A percentile compares a stretch with the other conserved stretches of the same genome.
Evolutionary conservation across 306 rosid species (phyloP).

Genomic region (Glycine latifolia): DNA sequence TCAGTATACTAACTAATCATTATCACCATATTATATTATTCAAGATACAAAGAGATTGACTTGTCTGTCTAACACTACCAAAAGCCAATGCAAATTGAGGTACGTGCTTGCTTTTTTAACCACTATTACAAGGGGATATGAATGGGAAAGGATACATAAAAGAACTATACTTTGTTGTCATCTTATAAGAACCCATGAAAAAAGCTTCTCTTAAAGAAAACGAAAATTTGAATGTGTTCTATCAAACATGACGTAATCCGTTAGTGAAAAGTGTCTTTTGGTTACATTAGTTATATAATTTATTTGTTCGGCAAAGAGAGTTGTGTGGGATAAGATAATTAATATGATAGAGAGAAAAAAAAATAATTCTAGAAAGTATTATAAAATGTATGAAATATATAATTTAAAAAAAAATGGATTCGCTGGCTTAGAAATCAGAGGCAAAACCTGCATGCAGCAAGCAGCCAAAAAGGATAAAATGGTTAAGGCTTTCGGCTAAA

Average conservation of each 20-base stretch:
- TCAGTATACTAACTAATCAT: background rate
- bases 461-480: constrained; percentile 7
- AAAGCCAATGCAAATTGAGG: constrained; percentile 12
- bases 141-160: background rate
- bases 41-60: background rate
- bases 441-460: background rate
- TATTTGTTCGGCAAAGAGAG: background rate
- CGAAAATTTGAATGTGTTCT: constrained; percentile 24
- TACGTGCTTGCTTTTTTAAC: background rate
- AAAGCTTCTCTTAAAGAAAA: background rate
- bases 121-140: constrained; percentile 14
- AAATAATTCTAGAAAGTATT: background rate
- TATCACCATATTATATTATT: background rate
- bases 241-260: constrained; percentile 45
- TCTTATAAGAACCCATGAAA: background rate
- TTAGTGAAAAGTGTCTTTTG: background rate
- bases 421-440: background rate
- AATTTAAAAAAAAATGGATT: no score
- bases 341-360: background rate
- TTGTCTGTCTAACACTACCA: constrained; percentile 3
- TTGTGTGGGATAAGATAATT: background rate
- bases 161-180: constrained; percentile 5
- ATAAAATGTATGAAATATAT: background rate
- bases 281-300: background rate
- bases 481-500: constrained; percentile 6